These are phyloP conservation scores for Adansonia madagascariensis DNA, from an alignment of 441 rosid genomes.

Conservation along the genomic window DNA sequence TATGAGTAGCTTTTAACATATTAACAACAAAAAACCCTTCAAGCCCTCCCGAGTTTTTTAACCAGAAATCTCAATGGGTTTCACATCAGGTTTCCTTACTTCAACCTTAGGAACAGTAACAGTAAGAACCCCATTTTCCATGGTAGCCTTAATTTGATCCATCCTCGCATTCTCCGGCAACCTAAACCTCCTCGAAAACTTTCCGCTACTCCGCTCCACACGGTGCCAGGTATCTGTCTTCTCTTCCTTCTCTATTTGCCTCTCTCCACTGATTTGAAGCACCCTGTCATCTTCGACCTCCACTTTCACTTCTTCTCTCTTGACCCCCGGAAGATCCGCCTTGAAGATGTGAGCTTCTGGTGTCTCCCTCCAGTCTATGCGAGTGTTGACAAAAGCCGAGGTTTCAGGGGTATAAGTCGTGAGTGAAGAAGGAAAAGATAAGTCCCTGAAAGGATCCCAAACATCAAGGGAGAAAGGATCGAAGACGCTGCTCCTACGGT, in stretches of 20 bases:
- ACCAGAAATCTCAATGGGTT: slow-evolving; percentile 8
- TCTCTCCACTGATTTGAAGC: slow-evolving; percentile 26
- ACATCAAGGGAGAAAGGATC: slow-evolving; percentile 39
- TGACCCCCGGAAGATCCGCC: slow-evolving; percentile 28
- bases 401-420: slow-evolving; percentile 2
- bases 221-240: slow-evolving; percentile 26
- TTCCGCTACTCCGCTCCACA: slow-evolving; percentile 9
- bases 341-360: slow-evolving; percentile 25
- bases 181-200: slow-evolving; percentile 17
- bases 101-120: slow-evolving; percentile 23
- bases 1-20: not conserved
- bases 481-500: slow-evolving; percentile 18
- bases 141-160: slow-evolving; percentile 16
- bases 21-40: not conserved
- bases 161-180: slow-evolving; percentile 21
- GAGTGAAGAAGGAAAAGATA: slow-evolving; percentile 31
- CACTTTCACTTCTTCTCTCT: slow-evolving; percentile 25
- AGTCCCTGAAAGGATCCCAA: slow-evolving; percentile 39
- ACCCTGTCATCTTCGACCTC: slow-evolving; percentile 25
- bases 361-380: slow-evolving; percentile 30
- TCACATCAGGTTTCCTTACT: slow-evolving; percentile 19
- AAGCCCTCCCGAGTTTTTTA: not conserved
- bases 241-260: slow-evolving; percentile 23
- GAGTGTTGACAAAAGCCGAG: slow-evolving; percentile 26
- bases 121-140: slow-evolving; percentile 23